Evolutionary conservation across 306 rosid genomes (phyloP), one percentile per base, ranked within the genome.

Genomic region (Cicer yamashitae): DNA sequence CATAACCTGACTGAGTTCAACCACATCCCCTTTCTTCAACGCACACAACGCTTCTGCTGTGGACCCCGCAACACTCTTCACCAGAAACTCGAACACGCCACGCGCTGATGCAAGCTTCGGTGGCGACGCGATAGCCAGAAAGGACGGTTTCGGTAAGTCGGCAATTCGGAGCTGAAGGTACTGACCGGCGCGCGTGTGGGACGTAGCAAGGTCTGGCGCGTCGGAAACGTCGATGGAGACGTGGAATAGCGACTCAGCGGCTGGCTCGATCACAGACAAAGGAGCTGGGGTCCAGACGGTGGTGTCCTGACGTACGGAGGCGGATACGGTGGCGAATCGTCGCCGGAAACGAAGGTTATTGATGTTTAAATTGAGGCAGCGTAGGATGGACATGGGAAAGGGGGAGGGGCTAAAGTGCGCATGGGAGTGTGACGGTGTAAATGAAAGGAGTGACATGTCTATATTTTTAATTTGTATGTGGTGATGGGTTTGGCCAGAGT

Each of bases 91-190:
- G 46, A 94, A 90, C 40, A 75, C 92, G 6, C 97, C 96, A 41
- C 81, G 77, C 22, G 76, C 58, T 12, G 71, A 47, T 0, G 91
- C 87, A 39, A 86, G 83, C 59, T 82, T 81, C 9, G 98, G 99
- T 39, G 99, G 92, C 61, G 99, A 94, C 6, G 99, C 99, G 13
- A 94, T 92, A 7, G 99, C 98, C 3, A 92, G 84, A 39, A 94
- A 94, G 14, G 96, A 88, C 2, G 99, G 93, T 78, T 89, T 94
- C 0, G 78, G 74, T 0, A 67, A 78, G 56, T 90, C 88, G 0
- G 90, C 82, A 1, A 94, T 86, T 2, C 91, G 89, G 22, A 94
- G 78, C 88, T 94, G 97, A 37, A 94, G 89, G 79, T 94, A 94
- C 86, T 94, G 99, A 0, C 99, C 99, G 0, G 96, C 89, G 68